These are phyloP conservation scores for Aspergillus brasiliensis DNA, from an alignment of 2,329 filamentous ascomycete genomes.

Conservation along the genomic window DNA sequence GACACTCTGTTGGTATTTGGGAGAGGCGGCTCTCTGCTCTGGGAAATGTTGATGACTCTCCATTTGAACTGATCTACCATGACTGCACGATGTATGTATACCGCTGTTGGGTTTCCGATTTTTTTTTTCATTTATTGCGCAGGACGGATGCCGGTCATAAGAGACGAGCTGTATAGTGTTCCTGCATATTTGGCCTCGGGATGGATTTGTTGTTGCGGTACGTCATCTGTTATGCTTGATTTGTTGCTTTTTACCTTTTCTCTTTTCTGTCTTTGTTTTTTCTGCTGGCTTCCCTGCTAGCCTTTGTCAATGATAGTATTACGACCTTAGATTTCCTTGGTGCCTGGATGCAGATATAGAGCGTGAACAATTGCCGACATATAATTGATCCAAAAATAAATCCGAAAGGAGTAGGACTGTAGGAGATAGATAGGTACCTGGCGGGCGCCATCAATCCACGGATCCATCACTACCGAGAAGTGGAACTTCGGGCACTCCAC, in stretches of 20 bases:
- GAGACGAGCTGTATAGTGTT: constrained; percentile 27
- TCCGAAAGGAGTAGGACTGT: no score
- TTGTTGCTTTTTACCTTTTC: not conserved
- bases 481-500: not conserved
- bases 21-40: constrained; percentile 1
- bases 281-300: not conserved
- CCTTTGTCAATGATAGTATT: not conserved
- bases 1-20: not conserved
- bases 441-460: not conserved
- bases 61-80: constrained; percentile 22
- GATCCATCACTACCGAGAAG: not conserved
- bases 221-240: constrained; percentile 9
- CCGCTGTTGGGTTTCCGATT: constrained; percentile 20
- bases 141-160: constrained; percentile 12
- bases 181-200: constrained; percentile 18
- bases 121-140: constrained; percentile 4
- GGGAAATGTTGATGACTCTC: constrained; percentile 19
- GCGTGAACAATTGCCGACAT: not conserved
- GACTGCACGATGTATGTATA: constrained; percentile 44
- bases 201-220: constrained; percentile 12
- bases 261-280: not conserved
- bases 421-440: not conserved
- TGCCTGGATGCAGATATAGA: not conserved
- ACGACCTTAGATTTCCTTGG: not conserved
- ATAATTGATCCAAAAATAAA: not conserved